Base-by-base conservation (phyloP, 805 yeast species). In the Schwanniomyces polymorphus region DNA sequence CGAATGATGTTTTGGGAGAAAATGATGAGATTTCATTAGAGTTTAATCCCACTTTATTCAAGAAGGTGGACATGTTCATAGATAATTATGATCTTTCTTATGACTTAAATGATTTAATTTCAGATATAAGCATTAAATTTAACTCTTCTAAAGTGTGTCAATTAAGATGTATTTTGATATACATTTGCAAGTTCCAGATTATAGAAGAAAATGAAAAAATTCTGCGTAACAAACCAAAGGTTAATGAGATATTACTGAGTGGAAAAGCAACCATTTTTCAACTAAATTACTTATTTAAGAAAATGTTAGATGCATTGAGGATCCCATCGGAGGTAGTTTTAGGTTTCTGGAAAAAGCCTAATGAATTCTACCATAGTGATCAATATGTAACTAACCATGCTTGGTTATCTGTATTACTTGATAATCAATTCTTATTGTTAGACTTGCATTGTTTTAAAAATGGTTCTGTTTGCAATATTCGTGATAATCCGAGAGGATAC, bases 271-370 rank as follows among this genome's bases (percentile, higher is more conserved):
- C 77, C 44, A 66, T 89, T 1, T 85, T 80, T 54, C 96, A 90
- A 59, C 63, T 92, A 46, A 89, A 94, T 8, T 82, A 86, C 72
- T 66, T 90, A 17, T 87, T 90, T 63, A 83, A 84, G 50, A 79
- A 81, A 48, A 80, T 94, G 71, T 81, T 92, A 41, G 82, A 79
- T 45, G 75, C 85, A 0, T 70, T 91, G 42, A 84, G 85, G 9
- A 76, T 94, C 33, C 83, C 85, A 7, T 81, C 90, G 53, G 94
- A 88, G 50, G 75, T 90, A 1, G 82, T 94, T 2, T 70, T 83
- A 23, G 99, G 99, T 4, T 88, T 87, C 58, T 76, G 91, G 68
- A 89, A 91, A 60, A 80, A 84, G 23, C 96, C 97, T 7, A 83
- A 83, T 51, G 84, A 78, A 45, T 69, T 75, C 42, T 78, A 78